phyloP scores from a whole-genome alignment of 2,329 filamentous ascomycete genomes.

The Tolypocladium sp. region DNA sequence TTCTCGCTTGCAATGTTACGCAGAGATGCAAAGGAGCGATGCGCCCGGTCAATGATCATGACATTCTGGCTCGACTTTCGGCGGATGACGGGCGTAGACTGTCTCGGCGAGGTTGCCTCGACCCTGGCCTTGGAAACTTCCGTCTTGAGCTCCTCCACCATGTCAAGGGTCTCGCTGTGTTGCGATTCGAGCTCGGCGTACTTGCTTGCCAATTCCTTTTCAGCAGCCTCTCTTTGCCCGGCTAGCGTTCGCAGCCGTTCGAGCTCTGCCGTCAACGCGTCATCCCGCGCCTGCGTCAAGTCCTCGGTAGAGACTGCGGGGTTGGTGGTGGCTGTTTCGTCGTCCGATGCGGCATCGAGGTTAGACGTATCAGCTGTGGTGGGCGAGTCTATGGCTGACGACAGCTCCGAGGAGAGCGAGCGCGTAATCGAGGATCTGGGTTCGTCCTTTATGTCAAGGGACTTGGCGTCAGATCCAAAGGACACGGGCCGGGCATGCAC shows the following conservation, averaged over 20 bases:
- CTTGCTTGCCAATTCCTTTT: conserved; percentile 63
- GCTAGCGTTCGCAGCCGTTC: conserved; percentile 62
- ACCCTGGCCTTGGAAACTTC: conserved; percentile 72
- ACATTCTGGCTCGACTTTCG: conserved; percentile 89
- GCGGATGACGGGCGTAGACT: conserved; percentile 70
- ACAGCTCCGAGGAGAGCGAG: conserved; percentile 90
- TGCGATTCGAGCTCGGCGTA: conserved; percentile 77
- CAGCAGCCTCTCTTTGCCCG: conserved; percentile 66
- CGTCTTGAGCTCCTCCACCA: conserved; percentile 85
- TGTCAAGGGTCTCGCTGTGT: conserved; percentile 72
- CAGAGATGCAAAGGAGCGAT: conserved; percentile 81
- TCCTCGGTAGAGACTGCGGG: conserved; percentile 27
- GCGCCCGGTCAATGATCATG: conserved; percentile 79
- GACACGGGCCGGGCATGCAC: conserved; percentile 56
- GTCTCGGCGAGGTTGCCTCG: conserved; percentile 51
- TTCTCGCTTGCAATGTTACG: conserved; percentile 82
- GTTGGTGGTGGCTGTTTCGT: conserved; percentile 36
- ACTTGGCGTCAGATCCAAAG: conserved; percentile 74
- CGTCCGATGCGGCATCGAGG: conserved; percentile 34
- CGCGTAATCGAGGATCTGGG: conserved; percentile 63
- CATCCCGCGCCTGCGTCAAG: conserved; percentile 26
- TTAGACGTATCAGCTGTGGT: conserved; percentile 55
- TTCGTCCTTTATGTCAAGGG: conserved; percentile 59
- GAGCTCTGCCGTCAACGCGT: conserved; percentile 53
- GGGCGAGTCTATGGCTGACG: conserved; percentile 72